These are phyloP conservation scores for Starmerella cellae DNA, from an alignment of 805 yeast genomes.

Conservation along the genomic window DNA sequence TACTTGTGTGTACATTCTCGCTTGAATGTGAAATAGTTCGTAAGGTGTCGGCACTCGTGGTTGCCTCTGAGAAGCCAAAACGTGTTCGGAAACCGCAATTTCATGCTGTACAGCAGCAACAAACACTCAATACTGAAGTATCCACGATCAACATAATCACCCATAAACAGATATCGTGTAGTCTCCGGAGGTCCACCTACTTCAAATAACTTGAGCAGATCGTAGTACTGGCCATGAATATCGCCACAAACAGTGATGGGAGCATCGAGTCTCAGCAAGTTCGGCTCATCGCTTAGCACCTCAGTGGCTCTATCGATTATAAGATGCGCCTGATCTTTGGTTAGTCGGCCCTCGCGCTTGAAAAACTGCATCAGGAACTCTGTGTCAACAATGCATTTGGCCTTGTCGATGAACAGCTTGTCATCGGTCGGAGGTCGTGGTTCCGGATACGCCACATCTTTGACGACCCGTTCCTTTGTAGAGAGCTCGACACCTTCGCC, in stretches of 20 bases:
- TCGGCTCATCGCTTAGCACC: conserved; percentile 58
- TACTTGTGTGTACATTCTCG: conserved; percentile 83
- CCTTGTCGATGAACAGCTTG: conserved; percentile 50
- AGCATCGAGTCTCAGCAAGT: conserved; percentile 66
- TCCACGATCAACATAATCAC: conserved; percentile 95
- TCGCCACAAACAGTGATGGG: conserved; percentile 96
- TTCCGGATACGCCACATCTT: conserved; percentile 55
- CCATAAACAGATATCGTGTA: conserved; percentile 73
- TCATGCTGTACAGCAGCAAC: conserved; percentile 62
- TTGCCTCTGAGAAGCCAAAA: conserved; percentile 83
- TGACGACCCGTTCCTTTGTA: conserved; percentile 47
- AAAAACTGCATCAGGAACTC: conserved; percentile 63
- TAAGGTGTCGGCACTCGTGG: conserved; percentile 87
- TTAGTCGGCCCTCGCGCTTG: conserved; percentile 64
- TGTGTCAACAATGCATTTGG: conserved; percentile 44
- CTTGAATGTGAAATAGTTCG: conserved; percentile 87
- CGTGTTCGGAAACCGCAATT: conserved; percentile 57
- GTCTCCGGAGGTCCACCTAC: conserved; percentile 77
- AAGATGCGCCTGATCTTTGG: conserved; percentile 52
- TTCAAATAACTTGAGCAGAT: conserved; percentile 77
- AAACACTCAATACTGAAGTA: conserved; percentile 65
- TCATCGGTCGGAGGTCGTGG: conserved; percentile 49
- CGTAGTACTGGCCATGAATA: conserved; percentile 91
- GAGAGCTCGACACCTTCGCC: conserved; percentile 40
- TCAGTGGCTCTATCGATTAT: conserved; percentile 56